Evolutionary conservation across 2,329 filamentous ascomycete genomes (phyloP).

Genomic region (Periconia sp.): DNA sequence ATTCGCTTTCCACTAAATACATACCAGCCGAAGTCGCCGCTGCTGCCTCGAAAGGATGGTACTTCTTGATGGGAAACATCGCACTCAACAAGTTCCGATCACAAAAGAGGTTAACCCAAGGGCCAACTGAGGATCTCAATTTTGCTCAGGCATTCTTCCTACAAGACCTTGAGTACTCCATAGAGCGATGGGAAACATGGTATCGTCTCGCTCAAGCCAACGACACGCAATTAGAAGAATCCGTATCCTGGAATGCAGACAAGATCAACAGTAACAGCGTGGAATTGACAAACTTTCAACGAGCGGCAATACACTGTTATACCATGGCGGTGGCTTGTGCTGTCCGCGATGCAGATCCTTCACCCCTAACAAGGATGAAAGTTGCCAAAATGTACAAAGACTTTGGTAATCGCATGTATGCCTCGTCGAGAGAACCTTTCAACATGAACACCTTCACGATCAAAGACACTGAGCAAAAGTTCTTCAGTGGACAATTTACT

Average conservation of each 20-base stretch:
- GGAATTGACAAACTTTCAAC: slow-evolving; percentile 77
- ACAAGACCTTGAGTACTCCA: slow-evolving; percentile 81
- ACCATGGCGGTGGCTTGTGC: slow-evolving; percentile 71
- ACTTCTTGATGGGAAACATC: slow-evolving; percentile 87
- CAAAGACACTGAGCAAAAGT: slow-evolving; percentile 64
- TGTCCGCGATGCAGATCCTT: slow-evolving; percentile 61
- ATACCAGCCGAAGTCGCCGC: slow-evolving; percentile 70
- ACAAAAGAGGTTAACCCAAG: slow-evolving; percentile 77
- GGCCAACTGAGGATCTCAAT: slow-evolving; percentile 82
- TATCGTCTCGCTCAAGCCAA: slow-evolving; percentile 86
- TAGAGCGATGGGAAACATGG: slow-evolving; percentile 88
- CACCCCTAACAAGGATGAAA: slow-evolving; percentile 60
- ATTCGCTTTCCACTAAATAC: slow-evolving; percentile 50
- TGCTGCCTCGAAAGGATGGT: slow-evolving; percentile 86
- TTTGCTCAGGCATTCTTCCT: slow-evolving; percentile 80
- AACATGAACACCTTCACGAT: slow-evolving; percentile 70
- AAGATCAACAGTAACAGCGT: slow-evolving; percentile 85
- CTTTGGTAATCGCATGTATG: slow-evolving; percentile 72
- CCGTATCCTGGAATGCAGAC: slow-evolving; percentile 85
- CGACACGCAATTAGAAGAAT: slow-evolving; percentile 86
- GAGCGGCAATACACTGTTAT: slow-evolving; percentile 81
- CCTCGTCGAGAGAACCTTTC: slow-evolving; percentile 71
- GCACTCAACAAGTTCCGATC: slow-evolving; percentile 84
- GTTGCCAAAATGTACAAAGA: slow-evolving; percentile 71
- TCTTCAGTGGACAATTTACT: slow-evolving; percentile 59